Percentiles rank a stretch among this genome's conserved stretches.
These are phyloP conservation scores for Cytospora piceae DNA, from an alignment of 2,329 filamentous ascomycete species.

Conservation along the genomic window DNA sequence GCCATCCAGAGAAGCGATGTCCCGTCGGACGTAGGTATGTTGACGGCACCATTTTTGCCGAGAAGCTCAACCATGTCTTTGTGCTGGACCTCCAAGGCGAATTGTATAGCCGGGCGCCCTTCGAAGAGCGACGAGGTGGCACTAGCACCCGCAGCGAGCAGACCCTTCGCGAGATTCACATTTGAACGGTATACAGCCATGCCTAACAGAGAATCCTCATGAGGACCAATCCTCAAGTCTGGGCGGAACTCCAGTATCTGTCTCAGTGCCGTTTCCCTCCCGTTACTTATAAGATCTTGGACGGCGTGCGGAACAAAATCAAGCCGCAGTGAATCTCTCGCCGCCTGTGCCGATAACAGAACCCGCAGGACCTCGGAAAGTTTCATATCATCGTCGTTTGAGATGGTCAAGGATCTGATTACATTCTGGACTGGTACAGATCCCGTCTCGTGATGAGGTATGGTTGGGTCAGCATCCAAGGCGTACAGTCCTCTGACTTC, in stretches of 20 bases:
- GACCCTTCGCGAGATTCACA: background rate
- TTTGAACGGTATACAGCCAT: background rate
- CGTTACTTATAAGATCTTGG: background rate
- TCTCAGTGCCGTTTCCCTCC: background rate
- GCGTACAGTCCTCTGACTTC: background rate
- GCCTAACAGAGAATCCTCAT: background rate
- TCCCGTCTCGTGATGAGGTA: background rate
- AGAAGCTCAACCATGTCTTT: background rate
- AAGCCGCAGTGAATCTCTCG: too few relatives aligned
- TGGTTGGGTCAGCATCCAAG: background rate
- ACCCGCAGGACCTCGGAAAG: background rate
- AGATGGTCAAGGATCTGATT: background rate
- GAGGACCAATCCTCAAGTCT: rapidly evolving
- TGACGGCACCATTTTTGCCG: background rate
- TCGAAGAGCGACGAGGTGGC: background rate
- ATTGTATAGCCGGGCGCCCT: background rate
- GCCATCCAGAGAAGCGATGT: background rate
- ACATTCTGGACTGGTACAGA: background rate
- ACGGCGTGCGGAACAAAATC: background rate
- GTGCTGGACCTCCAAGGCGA: background rate
- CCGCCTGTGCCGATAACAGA: too few relatives aligned
- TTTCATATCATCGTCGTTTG: background rate
- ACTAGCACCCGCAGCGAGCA: background rate
- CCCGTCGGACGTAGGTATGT: background rate
- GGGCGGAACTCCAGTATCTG: background rate